phyloP scores from a whole-genome alignment of 345 rosid species.

The Camelina neglecta region DNA sequence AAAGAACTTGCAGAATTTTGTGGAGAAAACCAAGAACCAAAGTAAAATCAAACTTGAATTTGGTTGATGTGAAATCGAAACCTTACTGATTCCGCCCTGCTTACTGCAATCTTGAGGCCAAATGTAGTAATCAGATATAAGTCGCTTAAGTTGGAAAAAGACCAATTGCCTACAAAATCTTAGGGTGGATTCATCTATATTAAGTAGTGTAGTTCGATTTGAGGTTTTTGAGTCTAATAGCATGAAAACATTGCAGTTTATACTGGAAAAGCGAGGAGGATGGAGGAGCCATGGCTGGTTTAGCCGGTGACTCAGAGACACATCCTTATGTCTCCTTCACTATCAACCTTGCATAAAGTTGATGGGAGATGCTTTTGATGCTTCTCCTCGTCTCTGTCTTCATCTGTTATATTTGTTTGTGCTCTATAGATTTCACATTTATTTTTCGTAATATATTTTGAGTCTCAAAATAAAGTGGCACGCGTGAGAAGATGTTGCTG shows the following conservation, averaged over 20 bases:
- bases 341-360: conserved; percentile 71
- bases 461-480: conserved; percentile 39
- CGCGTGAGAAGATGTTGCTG: conserved; percentile 41
- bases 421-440: conserved; percentile 27
- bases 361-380: conserved; percentile 41
- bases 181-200: neutral
- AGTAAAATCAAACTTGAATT: conserved; percentile 5
- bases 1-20: conserved; percentile 6
- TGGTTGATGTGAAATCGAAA: too few relatives aligned
- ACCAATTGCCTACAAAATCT: conserved; percentile 1
- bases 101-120: neutral
- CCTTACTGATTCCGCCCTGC: conserved; percentile 7
- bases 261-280: conserved; percentile 97
- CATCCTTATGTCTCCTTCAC: conserved; percentile 95
- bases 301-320: conserved; percentile 79
- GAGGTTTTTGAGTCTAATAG: conserved; percentile 12
- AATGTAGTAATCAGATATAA: neutral
- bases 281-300: conserved; percentile 72
- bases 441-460: conserved; percentile 40
- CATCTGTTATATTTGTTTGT: conserved; percentile 45
- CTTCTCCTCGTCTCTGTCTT: conserved; percentile 25
- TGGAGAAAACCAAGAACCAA: conserved; percentile 9
- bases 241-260: conserved; percentile 55
- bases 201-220: neutral
- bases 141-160: neutral